phyloP scores from a whole-genome alignment of 2,329 filamentous ascomycete genomes.

The Diaporthe citrichinensis region DNA sequence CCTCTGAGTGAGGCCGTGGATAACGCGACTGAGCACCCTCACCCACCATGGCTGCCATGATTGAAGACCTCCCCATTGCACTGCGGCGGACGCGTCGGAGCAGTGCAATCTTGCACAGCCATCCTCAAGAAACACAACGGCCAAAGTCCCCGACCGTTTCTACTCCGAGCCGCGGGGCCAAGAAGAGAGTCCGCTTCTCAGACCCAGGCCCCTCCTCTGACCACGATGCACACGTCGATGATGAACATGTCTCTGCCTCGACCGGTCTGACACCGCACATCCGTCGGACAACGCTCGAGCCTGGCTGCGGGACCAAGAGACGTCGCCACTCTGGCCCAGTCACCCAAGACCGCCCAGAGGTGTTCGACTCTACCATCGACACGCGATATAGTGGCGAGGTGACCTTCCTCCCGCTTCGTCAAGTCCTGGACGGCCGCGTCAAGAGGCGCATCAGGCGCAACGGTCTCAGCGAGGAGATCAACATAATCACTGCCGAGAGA shows the following conservation, averaged over 20 bases:
- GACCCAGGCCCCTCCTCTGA: conserved; percentile 63
- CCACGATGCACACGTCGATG: conserved; percentile 44
- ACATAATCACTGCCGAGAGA: conserved; percentile 64
- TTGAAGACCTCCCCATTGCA: conserved; percentile 66
- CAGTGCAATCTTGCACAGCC: conserved; percentile 45
- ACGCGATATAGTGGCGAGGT: conserved; percentile 54
- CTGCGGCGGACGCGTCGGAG: conserved; percentile 67
- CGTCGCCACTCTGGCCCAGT: conserved; percentile 63
- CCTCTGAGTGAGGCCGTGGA: neutral
- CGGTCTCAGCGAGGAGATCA: conserved; percentile 71
- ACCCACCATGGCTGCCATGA: conserved; percentile 49
- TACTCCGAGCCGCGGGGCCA: conserved; percentile 51
- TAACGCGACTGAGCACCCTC: neutral
- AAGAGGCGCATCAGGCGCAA: conserved; percentile 70
- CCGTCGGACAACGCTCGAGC: conserved; percentile 62
- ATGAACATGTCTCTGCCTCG: conserved; percentile 46
- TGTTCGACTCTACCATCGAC: conserved; percentile 41
- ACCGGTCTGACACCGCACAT: conserved; percentile 74
- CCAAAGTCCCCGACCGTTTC: conserved; percentile 37
- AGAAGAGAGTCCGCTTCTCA: conserved; percentile 71
- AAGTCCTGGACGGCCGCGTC: conserved; percentile 69
- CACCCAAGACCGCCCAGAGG: conserved; percentile 37
- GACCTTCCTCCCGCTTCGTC: conserved; percentile 65
- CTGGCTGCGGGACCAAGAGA: conserved; percentile 48
- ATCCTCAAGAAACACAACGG: conserved; percentile 43